phyloP scores from a whole-genome alignment of 352 stramenopile genomes.

The Phytophthora colocasiae region DNA sequence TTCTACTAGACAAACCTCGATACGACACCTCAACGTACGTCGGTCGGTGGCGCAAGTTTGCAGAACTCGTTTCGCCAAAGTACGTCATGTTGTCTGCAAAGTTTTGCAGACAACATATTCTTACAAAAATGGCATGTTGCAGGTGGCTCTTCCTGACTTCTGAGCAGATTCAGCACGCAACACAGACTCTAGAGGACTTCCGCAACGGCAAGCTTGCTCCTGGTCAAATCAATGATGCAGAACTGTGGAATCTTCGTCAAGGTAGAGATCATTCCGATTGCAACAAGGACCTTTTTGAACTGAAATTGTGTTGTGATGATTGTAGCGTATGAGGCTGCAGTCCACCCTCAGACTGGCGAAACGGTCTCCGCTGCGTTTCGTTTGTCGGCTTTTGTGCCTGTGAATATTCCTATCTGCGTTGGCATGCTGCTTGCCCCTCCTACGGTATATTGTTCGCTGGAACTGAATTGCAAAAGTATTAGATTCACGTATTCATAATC shows the following conservation, averaged over 20 bases:
- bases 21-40: conserved; percentile 90
- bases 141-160: conserved; percentile 78
- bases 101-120: background rate
- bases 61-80: conserved; percentile 83
- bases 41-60: conserved; percentile 85
- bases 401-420: conserved; percentile 89
- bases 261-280: conserved; percentile 30
- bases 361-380: conserved; percentile 70
- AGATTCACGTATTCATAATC: background rate
- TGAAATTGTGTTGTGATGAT: conserved; percentile 4
- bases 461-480: background rate
- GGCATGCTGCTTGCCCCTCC: conserved; percentile 85
- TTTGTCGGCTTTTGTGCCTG: conserved; percentile 85
- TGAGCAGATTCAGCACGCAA: conserved; percentile 67
- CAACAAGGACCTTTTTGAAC: background rate
- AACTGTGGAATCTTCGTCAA: conserved; percentile 82
- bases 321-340: conserved; percentile 76
- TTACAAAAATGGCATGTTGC: conserved; percentile 9
- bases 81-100: too few species aligned
- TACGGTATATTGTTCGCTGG: conserved; percentile 51
- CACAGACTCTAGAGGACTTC: conserved; percentile 62
- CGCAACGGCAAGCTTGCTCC: conserved; percentile 56
- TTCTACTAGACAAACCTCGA: conserved; percentile 59
- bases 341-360: conserved; percentile 88
- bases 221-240: conserved; percentile 57